Base-by-base conservation (phyloP, 2,329 filamentous ascomycete genomes). In the Fonsecaea nubica region DNA sequence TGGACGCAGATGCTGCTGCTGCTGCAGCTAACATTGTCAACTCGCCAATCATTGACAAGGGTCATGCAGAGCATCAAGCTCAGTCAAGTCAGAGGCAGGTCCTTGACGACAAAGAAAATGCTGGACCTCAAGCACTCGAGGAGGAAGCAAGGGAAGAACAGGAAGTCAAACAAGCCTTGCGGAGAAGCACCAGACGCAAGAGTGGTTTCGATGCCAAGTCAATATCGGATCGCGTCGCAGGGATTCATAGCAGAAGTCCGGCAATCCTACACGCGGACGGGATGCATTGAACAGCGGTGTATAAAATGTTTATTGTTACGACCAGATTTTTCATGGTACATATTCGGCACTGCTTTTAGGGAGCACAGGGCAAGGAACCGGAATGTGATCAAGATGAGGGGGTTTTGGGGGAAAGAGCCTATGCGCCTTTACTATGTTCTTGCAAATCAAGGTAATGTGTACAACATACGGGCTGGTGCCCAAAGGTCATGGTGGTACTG, bases 1-100 rank as follows among this genome's bases (percentile, higher is more conserved):
- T 87, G 4, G 84, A 87, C 48, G 77, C 81, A 21, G 84, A 86
- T 53, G 75, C 76, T 8, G 74, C 67, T 12, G 69, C 72, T 35
- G 61, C 65, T 13, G 71, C 67, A 9, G 67, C 25, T 25, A 25
- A 25, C 25, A 25, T 74, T 42, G 74, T 75, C 15, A 71, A 72
- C 40, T 74, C 74, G 1, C 65, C 73, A 8, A 58, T 67, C 9
- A 58, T 70, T 38, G 67, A 81, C 45, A 7, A 67, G 21, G 54
- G 55, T 4, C 40, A 80, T 61, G 79, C 80, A 3, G 66, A 71
- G 15, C 63, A 75, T 21, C 80, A 82, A 74, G 78, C 79, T 4
- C 66, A 75, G 36, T 75, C 72, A 38, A 79, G 77, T 32, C 75
- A 79, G 60, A 76, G 80, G 72, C 78, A 80, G 68, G 75, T 81